A percentile compares a stretch with the other conserved stretches of the same genome.
These are phyloP conservation scores for Termitomyces sp. DNA, from an alignment of 768 basidiomycete species.

Conservation along the genomic window DNA sequence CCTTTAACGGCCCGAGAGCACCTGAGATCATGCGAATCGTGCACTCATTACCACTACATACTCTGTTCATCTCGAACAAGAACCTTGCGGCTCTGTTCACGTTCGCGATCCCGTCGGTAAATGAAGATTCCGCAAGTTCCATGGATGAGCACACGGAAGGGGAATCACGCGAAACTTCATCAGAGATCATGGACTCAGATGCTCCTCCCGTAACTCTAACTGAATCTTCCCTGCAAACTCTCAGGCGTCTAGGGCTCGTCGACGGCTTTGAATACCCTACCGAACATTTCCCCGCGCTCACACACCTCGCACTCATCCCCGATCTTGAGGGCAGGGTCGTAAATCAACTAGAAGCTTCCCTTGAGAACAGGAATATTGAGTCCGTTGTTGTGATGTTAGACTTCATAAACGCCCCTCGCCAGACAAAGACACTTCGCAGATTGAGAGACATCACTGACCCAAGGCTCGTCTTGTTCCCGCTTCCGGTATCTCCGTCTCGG, in stretches of 20 bases:
- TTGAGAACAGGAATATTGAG: slow-evolving; percentile 6
- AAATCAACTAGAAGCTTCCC: slow-evolving; percentile 1
- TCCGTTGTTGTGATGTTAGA: slow-evolving; percentile 12
- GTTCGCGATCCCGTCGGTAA: background rate
- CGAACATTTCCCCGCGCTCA: slow-evolving; percentile 9
- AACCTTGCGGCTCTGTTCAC: slow-evolving; percentile 2
- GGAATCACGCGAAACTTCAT: background rate
- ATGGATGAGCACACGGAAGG: background rate
- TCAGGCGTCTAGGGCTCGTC: slow-evolving; percentile 6
- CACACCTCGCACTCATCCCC: slow-evolving; percentile 9
- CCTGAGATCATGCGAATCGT: background rate
- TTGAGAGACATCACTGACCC: slow-evolving; percentile 9
- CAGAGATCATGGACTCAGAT: background rate
- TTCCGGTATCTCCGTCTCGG: slow-evolving; percentile 6
- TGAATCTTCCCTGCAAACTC: slow-evolving; percentile 2
- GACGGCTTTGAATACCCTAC: slow-evolving; percentile 7
- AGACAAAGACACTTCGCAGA: background rate
- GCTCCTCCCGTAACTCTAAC: background rate
- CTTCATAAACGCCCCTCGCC: background rate
- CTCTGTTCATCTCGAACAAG: slow-evolving; percentile 7
- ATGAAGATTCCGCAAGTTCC: background rate
- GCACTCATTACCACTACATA: slow-evolving; percentile 4
- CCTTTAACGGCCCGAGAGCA: slow-evolving; percentile 2
- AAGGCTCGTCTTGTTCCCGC: slow-evolving; percentile 12
- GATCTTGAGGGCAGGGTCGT: slow-evolving; percentile 3